phyloP scores from a whole-genome alignment of 345 rosid genomes.

The Aquilaria sinensis region DNA sequence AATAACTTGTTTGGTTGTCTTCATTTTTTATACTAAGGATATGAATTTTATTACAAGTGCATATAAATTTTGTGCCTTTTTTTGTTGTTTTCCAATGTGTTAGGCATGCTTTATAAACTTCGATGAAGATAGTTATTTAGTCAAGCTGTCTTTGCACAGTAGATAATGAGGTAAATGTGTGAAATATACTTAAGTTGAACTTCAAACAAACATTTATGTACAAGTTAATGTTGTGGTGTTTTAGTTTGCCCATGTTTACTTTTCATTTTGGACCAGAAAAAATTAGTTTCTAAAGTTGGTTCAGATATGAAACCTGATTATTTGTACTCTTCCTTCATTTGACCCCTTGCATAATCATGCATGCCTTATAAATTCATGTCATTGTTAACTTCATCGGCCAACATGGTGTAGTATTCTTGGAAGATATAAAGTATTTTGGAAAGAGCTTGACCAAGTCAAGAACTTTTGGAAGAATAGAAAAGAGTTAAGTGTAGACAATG shows the following conservation, averaged over 20 bases:
- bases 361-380: neutral
- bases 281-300: neutral
- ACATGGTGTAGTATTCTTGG: constrained; percentile 42
- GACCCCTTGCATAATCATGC: neutral
- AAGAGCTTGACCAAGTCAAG: constrained; percentile 50
- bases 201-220: neutral
- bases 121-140: too few relatives aligned
- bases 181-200: too few relatives aligned
- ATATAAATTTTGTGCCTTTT: too few relatives aligned
- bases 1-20: too few relatives aligned
- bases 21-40: too few relatives aligned
- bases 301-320: neutral
- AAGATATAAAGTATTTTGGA: constrained; percentile 49
- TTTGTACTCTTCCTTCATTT: neutral
- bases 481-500: constrained; percentile 62
- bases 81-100: too few relatives aligned
- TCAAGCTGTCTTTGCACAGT: too few relatives aligned
- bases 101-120: too few relatives aligned
- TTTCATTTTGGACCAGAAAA: neutral
- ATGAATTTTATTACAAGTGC: too few relatives aligned
- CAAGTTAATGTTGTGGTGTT: neutral
- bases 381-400: too few relatives aligned
- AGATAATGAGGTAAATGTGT: too few relatives aligned
- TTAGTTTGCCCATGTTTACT: neutral
- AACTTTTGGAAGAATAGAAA: constrained; percentile 47